These are phyloP conservation scores for Dryas integrifolia DNA, from an alignment of 331 rosid species.

Conservation along the genomic window DNA sequence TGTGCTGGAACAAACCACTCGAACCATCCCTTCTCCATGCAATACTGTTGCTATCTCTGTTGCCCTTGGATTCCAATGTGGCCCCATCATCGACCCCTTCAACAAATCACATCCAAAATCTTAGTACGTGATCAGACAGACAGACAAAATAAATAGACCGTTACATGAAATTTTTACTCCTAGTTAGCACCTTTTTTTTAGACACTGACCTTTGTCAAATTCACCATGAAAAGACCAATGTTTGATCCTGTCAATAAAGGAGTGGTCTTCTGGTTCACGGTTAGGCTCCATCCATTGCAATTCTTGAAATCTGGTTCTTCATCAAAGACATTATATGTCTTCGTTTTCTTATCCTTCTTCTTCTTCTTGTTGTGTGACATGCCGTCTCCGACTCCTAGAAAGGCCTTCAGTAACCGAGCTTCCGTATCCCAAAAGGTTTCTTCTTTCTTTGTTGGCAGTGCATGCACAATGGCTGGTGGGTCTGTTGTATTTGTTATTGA, in stretches of 20 bases:
- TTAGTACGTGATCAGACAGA: no score
- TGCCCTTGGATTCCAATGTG: conserved; percentile 88
- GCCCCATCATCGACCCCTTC: conserved; percentile 86
- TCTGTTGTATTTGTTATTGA: conserved; percentile 39
- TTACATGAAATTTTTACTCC: no score
- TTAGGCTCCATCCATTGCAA: conserved; percentile 64
- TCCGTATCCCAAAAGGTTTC: conserved; percentile 44
- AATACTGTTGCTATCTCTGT: conserved; percentile 62
- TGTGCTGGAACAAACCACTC: conserved; percentile 54
- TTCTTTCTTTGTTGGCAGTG: conserved; percentile 33
- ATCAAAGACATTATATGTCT: conserved; percentile 45
- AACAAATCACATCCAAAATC: background rate
- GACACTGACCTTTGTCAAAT: conserved; percentile 59
- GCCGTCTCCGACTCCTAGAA: conserved; percentile 23
- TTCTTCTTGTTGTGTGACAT: conserved; percentile 33
- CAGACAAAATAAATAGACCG: no score
- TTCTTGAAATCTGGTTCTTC: conserved; percentile 60
- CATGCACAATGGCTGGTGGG: conserved; percentile 62
- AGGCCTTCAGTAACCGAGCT: conserved; percentile 36
- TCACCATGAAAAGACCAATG: conserved; percentile 71
- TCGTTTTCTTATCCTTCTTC: conserved; percentile 30
- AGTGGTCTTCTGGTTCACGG: conserved; percentile 51
- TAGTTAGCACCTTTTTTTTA: no score
- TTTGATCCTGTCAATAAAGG: conserved; percentile 41
- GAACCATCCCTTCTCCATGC: conserved; percentile 70